These are phyloP conservation scores for Kwoniella heveanensis DNA, from an alignment of 768 basidiomycete genomes.

Conservation along the genomic window DNA sequence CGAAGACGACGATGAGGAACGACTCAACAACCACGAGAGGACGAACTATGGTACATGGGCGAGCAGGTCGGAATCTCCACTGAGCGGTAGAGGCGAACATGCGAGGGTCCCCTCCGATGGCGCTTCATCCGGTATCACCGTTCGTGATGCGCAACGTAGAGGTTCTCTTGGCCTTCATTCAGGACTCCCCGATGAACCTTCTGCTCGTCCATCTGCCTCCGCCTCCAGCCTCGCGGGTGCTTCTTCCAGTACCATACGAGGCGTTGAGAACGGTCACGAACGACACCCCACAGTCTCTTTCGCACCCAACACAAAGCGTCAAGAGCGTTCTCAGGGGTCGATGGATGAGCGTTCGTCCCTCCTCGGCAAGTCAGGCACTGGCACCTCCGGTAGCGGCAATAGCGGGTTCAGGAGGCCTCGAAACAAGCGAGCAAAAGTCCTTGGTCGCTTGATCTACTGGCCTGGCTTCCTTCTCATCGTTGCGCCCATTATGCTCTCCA, in stretches of 20 bases:
- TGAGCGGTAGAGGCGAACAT: constrained; percentile 13
- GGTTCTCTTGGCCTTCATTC: constrained; percentile 8
- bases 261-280: constrained; percentile 8
- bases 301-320: constrained; percentile 39
- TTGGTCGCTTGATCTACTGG: constrained; percentile 84
- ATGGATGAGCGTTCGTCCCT: constrained; percentile 37
- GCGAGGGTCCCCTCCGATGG: constrained; percentile 38
- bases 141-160: constrained; percentile 17
- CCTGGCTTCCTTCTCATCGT: constrained; percentile 72
- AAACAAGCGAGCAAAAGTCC: constrained; percentile 44
- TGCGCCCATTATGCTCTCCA: constrained; percentile 82
- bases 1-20: constrained; percentile 46
- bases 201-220: constrained; percentile 8
- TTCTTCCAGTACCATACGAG: constrained; percentile 31
- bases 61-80: constrained; percentile 4
- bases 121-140: constrained; percentile 32
- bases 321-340: constrained; percentile 15
- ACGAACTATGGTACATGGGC: constrained; percentile 28
- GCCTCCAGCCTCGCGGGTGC: constrained; percentile 6
- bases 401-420: constrained; percentile 40
- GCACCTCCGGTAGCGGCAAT: neutral
- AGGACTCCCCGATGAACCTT: constrained; percentile 54
- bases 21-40: constrained; percentile 52
- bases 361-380: constrained; percentile 16
- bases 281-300: constrained; percentile 55